Base-by-base conservation (phyloP, 208 protist genomes). In the Crithidia mellificae region DNA sequence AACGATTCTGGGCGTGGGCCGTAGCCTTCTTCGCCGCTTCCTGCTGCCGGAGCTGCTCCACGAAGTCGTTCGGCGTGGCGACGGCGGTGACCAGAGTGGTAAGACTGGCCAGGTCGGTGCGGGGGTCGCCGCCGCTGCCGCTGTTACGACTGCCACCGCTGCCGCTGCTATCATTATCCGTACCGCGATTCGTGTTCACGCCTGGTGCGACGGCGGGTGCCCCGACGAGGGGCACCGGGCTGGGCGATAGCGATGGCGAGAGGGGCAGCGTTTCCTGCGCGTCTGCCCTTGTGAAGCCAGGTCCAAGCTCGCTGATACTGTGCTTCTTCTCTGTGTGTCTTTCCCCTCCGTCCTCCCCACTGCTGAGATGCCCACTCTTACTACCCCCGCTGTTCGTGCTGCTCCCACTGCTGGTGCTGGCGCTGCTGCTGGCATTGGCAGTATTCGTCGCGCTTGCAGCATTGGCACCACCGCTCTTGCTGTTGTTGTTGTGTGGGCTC, bases 41-140 rank as follows among this genome's bases (percentile, higher is more conserved):
- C 50, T 68, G 69, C 47, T 64, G 62, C 41, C 61, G 69, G 9
- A 75, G 69, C 46, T 63, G 54, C 56, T 32, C 62, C 29, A 68
- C 43, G 22, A 75, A 63, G 62, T 50, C 36, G 29, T 43, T 75
- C 5, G 69, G 69, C n/a, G 59, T 55, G 20, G 62, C 62, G 14
- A 75, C 54, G 15, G 54, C 62, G 7, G 61, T 63, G 2, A 68
- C 62, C 14, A 75, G 53, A 2, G 54, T 64, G 19, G 69, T 58
- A 52, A 75, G 34, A 30, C 62, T 68, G 19, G 61, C 36, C 27
- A 74, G 68, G 8, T 64, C 52, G 30, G 61, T 25, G 38, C 46
- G 32, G 15, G 24, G 27, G 8, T 41, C 54, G 0, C 62, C 46
- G 43, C 52, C 32, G n/a, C 41, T 43, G 14, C n/a, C n/a, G n/a